Conservation (phyloP, 202 grass and related monocot species). For the Digitaria exilis region DNA sequence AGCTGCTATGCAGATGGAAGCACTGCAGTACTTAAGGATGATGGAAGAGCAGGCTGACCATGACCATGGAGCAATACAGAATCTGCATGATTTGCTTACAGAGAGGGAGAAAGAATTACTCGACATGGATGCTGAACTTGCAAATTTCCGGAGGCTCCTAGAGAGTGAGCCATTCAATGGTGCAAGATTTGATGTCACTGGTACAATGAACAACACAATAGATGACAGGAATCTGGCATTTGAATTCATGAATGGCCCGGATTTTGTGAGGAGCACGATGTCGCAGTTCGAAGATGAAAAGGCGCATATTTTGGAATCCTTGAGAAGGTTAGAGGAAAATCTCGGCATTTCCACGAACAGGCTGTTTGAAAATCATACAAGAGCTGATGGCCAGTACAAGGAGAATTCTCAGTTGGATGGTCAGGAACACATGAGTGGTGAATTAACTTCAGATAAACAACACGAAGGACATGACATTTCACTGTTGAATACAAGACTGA, state of each 20-base stretch:
- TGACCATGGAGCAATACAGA: constrained; percentile 77
- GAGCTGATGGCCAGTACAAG: constrained; percentile 31
- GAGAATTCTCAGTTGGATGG: constrained; percentile 30
- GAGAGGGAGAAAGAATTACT: constrained; percentile 95
- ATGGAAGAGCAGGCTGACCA: constrained; percentile 95
- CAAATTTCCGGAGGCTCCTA: constrained; percentile 45
- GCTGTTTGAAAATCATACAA: constrained; percentile 30
- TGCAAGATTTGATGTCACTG: background rate
- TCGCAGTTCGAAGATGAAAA: constrained; percentile 66
- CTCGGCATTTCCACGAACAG: constrained; percentile 28
- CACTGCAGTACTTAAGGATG: constrained; percentile 88
- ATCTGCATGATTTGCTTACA: constrained; percentile 80
- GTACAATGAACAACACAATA: background rate
- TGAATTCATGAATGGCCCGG: constrained; percentile 5
- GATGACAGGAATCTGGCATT: background rate
- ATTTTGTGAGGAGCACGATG: constrained; percentile 48
- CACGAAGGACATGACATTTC: constrained; percentile 28
- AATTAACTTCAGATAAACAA: constrained; percentile 22
- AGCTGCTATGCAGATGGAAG: constrained; percentile 92
- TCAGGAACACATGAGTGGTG: background rate
- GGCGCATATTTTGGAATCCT: constrained; percentile 54
- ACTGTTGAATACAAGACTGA: constrained; percentile 50
- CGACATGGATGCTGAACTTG: constrained; percentile 73
- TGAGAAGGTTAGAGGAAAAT: constrained; percentile 60
- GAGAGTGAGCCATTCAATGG: constrained; percentile 28